Percentiles rank a stretch among this genome's conserved stretches.
Conservation (phyloP, 352 stramenopile species). For the Globisporangium cystogenes region DNA sequence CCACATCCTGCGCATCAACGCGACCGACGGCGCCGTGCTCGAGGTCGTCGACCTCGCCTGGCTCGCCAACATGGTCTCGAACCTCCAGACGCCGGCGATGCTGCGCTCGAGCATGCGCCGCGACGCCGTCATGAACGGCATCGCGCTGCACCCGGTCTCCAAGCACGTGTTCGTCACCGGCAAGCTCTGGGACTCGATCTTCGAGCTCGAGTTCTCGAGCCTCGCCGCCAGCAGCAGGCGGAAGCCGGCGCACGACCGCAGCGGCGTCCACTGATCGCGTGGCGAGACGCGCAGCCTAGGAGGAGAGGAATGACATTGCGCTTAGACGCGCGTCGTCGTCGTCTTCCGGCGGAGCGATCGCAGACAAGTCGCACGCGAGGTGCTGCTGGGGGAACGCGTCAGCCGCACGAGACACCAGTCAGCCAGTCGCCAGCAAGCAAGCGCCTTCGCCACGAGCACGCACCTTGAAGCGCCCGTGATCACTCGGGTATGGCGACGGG, state of each 20-base stretch:
- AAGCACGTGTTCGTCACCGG: conserved; percentile 70
- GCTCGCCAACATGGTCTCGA: conserved; percentile 54
- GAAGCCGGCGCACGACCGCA: not conserved
- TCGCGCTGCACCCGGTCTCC: conserved; percentile 63
- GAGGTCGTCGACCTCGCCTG: conserved; percentile 68
- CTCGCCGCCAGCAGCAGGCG: conserved; percentile 11
- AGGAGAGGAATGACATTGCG: conserved; percentile 19
- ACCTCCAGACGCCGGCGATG: conserved; percentile 44
- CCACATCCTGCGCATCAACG: conserved; percentile 73
- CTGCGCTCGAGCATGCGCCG: conserved; percentile 25
- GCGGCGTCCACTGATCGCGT: not conserved
- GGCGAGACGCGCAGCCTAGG: conserved; percentile 1
- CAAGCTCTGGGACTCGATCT: conserved; percentile 84
- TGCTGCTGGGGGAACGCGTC: conserved; percentile 11
- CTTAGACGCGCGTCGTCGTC: conserved; percentile 9
- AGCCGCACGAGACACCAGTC: too few species aligned
- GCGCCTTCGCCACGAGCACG: not conserved
- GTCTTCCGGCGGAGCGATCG: conserved; percentile 13
- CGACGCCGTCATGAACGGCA: conserved; percentile 88
- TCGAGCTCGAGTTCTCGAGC: conserved; percentile 71
- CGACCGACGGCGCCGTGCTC: conserved; percentile 51
- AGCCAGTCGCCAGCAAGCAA: too few species aligned
- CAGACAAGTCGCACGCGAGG: conserved; percentile 17
- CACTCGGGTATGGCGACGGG: not conserved
- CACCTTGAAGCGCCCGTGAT: not conserved